Base-by-base conservation (phyloP, 371 early-diverging fungal species). In the Mucor circinelloides region DNA sequence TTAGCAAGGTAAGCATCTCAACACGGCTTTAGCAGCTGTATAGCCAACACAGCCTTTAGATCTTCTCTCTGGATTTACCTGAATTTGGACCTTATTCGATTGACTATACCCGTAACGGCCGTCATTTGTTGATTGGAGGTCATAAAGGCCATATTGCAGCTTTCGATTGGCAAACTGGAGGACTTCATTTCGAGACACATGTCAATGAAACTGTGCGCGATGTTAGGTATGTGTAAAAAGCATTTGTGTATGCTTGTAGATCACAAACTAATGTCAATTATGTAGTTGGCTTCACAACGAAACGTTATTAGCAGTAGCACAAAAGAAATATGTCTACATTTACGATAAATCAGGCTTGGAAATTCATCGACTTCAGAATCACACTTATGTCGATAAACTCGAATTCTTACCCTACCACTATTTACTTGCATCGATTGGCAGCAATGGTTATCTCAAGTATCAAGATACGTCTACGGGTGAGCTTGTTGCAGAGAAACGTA, bases 321-420 rank as follows among this genome's bases (percentile, higher is more conserved):
- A 99, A 86, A 95, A 95, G 78, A 91, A 95, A 78, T 90, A 92
- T 71, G 94, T 95, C 0, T 99, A 93, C 70, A 95, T 99, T 60
- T 99, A 99, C 78, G 97, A 99, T 81, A 86, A 91, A 64, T 85
- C 87, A 6, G 99, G 99, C 27, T 77, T 92, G 21, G 99, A 99
- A 80, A 77, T 99, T 30, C 99, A 99, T 79, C 93, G 94, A 56
- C 72, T 99, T 68, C 84, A 91, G 64, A 88, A 94, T 44, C 96
- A 97, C 71, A 82, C 83, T 13, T 93, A 94, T 71, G 92, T 92
- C 27, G 91, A 87, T 71, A 85, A 85, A 61, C 80, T 99, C 50
- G 95, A 95, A 61, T 99, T 95, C 77, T 78, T 99, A 65, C 99
- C 98, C 12, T 96, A 97, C 81, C 99, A 99, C 75, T 99, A 94